These are phyloP conservation scores for Cavenderia fasciculata DNA, from an alignment of 78 protist genomes.

Conservation along the genomic window DNA sequence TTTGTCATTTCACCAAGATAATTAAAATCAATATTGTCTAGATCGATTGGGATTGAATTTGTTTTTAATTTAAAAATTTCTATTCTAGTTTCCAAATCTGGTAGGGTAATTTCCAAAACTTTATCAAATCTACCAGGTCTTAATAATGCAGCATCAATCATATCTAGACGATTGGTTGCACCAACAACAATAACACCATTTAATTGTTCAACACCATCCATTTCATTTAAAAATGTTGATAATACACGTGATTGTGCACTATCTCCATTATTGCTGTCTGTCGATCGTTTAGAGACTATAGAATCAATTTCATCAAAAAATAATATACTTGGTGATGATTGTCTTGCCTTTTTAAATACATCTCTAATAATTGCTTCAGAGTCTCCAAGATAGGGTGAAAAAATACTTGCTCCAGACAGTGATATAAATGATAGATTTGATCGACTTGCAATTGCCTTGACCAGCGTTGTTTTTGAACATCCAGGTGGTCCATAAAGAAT, in stretches of 20 bases:
- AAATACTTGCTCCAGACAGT: slow-evolving; percentile 88
- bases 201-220: slow-evolving; percentile 89
- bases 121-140: slow-evolving; percentile 89
- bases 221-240: slow-evolving; percentile 86
- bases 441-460: slow-evolving; percentile 86
- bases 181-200: slow-evolving; percentile 79
- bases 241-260: slow-evolving; percentile 75
- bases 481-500: slow-evolving; percentile 99
- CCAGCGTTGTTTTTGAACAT: slow-evolving; percentile 92
- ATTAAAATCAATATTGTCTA: slow-evolving; percentile 30
- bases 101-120: slow-evolving; percentile 56
- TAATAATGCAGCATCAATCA: slow-evolving; percentile 85
- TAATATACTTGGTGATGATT: slow-evolving; percentile 87
- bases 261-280: slow-evolving; percentile 6
- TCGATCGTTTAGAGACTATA: slow-evolving; percentile 80
- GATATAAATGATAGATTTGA: slow-evolving; percentile 67
- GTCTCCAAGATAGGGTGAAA: slow-evolving; percentile 91
- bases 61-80: slow-evolving; percentile 66
- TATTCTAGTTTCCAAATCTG: slow-evolving; percentile 58
- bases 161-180: slow-evolving; percentile 87
- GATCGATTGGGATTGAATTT: slow-evolving; percentile 31
- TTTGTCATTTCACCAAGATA: not conserved
- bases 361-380: slow-evolving; percentile 83
- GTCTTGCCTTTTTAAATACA: slow-evolving; percentile 77
- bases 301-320: slow-evolving; percentile 97